A percentile compares a stretch with the other conserved stretches of the same genome.
Conservation (phyloP, 306 rosid genomes). For the Cicer yamashitae region DNA sequence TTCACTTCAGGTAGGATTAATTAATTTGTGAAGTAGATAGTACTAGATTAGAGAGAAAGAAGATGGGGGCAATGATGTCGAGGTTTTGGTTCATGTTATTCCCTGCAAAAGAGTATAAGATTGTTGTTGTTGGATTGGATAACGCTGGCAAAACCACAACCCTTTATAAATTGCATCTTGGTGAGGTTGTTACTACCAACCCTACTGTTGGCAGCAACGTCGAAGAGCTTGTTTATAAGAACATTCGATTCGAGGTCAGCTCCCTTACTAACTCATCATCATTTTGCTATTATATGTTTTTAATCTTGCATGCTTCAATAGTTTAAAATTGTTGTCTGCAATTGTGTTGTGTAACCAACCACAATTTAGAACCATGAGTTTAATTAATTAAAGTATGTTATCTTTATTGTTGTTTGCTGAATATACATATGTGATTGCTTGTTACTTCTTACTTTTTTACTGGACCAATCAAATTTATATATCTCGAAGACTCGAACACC, state of each 20-base stretch:
- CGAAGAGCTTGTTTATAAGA: conserved; percentile 95
- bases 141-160: conserved; percentile 98
- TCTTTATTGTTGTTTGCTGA: background rate
- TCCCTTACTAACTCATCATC: background rate
- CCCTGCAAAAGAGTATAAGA: conserved; percentile 91
- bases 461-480: background rate
- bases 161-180: conserved; percentile 92
- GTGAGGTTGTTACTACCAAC: conserved; percentile 97
- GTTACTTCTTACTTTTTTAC: background rate
- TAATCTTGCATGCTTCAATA: conserved; percentile 17
- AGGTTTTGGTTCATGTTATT: conserved; percentile 92
- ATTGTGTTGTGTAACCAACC: background rate
- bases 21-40: background rate
- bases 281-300: background rate
- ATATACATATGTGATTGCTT: background rate
- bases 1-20: conserved; percentile 40
- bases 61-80: conserved; percentile 85
- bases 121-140: conserved; percentile 94
- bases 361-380: background rate
- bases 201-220: conserved; percentile 99
- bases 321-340: background rate
- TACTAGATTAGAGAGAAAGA: background rate
- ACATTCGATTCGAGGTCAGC: conserved; percentile 88
- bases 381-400: background rate
- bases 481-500: background rate